These are phyloP conservation scores for Conticribra weissflogii DNA, from an alignment of 108 stramenopile genomes.

Conservation along the genomic window DNA sequence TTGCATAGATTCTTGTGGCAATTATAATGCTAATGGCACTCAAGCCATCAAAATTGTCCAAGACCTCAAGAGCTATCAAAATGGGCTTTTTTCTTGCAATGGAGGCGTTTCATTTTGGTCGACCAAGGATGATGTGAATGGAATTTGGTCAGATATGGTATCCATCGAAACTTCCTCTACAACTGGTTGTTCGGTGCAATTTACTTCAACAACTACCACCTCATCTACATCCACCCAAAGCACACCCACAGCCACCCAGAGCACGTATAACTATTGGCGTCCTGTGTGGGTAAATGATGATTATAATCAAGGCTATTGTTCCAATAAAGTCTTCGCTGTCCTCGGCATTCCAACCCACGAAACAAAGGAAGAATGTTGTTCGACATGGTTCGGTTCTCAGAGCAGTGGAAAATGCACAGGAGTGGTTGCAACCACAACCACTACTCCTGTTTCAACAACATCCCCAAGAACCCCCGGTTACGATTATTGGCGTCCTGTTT, in stretches of 20 bases:
- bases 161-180: not conserved
- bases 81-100: constrained; percentile 43
- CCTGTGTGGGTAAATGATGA: no score
- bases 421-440: no score
- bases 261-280: no score
- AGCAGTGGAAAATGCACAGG: no score
- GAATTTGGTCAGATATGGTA: not conserved
- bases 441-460: no score
- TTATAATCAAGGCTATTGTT: no score
- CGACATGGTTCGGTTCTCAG: no score
- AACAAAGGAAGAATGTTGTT: no score
- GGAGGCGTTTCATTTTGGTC: constrained; percentile 66
- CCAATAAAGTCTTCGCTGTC: no score
- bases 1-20: constrained; percentile 56
- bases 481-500: no score
- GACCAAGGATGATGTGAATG: not conserved
- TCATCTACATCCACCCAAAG: not conserved
- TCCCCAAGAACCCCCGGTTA: no score
- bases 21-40: constrained; percentile 40
- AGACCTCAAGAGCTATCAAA: constrained; percentile 23
- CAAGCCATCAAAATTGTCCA: constrained; percentile 51
- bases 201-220: not conserved
- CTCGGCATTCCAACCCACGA: no score
- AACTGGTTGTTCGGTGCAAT: not conserved
- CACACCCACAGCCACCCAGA: not conserved